Evolutionary conservation across 768 basidiomycete species (phyloP), one percentile per base, ranked within the genome.

Genomic region (Tricholoma bakamatsutake): DNA sequence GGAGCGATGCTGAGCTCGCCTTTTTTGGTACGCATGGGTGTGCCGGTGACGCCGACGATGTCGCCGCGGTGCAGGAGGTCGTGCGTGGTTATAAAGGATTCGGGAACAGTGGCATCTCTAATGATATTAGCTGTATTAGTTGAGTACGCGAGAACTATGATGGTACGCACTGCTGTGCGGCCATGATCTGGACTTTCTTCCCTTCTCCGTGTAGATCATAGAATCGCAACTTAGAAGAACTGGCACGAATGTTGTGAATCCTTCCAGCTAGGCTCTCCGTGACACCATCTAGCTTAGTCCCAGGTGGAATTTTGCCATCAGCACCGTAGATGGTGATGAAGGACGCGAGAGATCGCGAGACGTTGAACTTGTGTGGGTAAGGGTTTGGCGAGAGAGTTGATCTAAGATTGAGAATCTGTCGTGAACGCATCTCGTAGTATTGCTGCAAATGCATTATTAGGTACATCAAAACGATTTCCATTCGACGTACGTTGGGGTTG

Each of bases 351-450:
- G 91, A 92, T 58, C 72, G 76, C 55, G 87, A 76, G 18, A 98
- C 95, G 62, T 96, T 71, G 75, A 99, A 99, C 83, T 99, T 99
- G 86, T 99, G 97, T 6, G 97, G 97, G 76, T 98, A 99, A 2
- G 97, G 97, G 69, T 95, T 90, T 2, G 95, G 96, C 6, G 80
- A 71, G 69, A 88, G 88, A 28, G 90, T 88, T 67, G 86, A 79
- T 71, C 91, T 88, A 59, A 99, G 82, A 62, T 85, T 83, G 59
- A 85, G 81, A 64, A 99, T 93, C 63, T 90, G 85, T 48, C 93
- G 84, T 28, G 89, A 92, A 62, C 97, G 88, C 62, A 93, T 75
- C 67, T 98, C 94, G 67, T 88, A 96, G 79, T 98, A 99, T 93
- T 96, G 93, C 95, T 99, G 62, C 12, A 24, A 45, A 53, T 61